Percentiles rank a stretch among this genome's conserved stretches.
These are phyloP conservation scores for Suillus plorans DNA, from an alignment of 768 basidiomycete genomes.

Conservation along the genomic window DNA sequence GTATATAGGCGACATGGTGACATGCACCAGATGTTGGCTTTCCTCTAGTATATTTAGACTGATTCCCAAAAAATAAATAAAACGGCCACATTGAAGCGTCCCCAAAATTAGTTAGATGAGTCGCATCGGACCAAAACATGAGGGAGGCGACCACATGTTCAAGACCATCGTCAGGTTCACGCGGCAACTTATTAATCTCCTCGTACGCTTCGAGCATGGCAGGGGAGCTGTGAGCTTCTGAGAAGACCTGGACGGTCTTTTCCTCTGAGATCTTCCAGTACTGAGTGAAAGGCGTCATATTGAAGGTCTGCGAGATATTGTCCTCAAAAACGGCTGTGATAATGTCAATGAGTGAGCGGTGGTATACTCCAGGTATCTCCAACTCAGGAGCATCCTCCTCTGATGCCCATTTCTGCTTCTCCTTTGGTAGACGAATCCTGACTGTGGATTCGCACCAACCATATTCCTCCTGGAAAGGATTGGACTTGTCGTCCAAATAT, in stretches of 20 bases:
- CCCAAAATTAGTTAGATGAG: slow-evolving; percentile 20
- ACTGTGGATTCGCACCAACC: slow-evolving; percentile 10
- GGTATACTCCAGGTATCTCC: background rate
- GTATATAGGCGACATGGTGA: background rate
- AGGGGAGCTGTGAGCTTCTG: slow-evolving; percentile 3
- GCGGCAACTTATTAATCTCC: slow-evolving; percentile 3
- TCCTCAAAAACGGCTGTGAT: slow-evolving; percentile 7
- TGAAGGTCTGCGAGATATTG: background rate
- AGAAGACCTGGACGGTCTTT: background rate
- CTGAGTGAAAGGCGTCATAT: slow-evolving; percentile 8
- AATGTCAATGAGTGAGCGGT: background rate
- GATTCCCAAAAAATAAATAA: too few species aligned
- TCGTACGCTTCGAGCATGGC: background rate
- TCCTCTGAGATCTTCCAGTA: slow-evolving; percentile 3
- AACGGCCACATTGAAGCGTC: slow-evolving; percentile 1
- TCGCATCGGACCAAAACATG: slow-evolving; percentile 28
- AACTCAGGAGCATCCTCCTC: slow-evolving; percentile 6
- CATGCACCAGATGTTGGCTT: too few species aligned
- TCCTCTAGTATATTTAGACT: too few species aligned
- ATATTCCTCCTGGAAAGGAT: slow-evolving; percentile 5
- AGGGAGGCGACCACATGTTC: slow-evolving; percentile 14
- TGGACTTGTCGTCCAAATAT: background rate
- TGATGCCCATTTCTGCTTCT: background rate
- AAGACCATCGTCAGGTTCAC: slow-evolving; percentile 1
- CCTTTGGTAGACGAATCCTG: slow-evolving; percentile 9